These are phyloP conservation scores for Suhomyces tanzawaensis DNA, from an alignment of 805 yeast genomes.

Conservation along the genomic window DNA sequence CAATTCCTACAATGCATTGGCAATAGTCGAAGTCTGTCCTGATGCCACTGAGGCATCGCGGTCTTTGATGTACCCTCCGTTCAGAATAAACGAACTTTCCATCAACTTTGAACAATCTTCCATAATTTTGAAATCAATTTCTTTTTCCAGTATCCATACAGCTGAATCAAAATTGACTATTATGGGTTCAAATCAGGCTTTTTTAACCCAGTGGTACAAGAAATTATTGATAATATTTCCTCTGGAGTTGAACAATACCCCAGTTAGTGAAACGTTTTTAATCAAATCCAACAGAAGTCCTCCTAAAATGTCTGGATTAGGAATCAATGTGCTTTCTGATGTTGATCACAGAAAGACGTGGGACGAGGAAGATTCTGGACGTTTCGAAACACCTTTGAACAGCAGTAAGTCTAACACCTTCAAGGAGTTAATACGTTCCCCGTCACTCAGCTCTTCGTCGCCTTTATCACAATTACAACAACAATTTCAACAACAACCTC, in stretches of 20 bases:
- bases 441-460: slow-evolving; percentile 11
- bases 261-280: slow-evolving; percentile 18
- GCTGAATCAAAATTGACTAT: slow-evolving; percentile 19
- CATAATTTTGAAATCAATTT: slow-evolving; percentile 12
- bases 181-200: slow-evolving; percentile 10
- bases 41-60: slow-evolving; percentile 20
- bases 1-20: slow-evolving; percentile 33
- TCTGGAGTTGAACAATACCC: slow-evolving; percentile 22
- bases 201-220: slow-evolving; percentile 29
- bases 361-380: slow-evolving; percentile 3
- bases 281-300: slow-evolving; percentile 14
- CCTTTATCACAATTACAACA: slow-evolving; percentile 15
- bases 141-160: slow-evolving; percentile 17
- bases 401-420: slow-evolving; percentile 11
- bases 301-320: slow-evolving; percentile 30
- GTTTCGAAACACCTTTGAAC: slow-evolving; percentile 7
- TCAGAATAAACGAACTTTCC: slow-evolving; percentile 36
- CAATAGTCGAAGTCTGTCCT: slow-evolving; percentile 23
- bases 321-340: slow-evolving; percentile 26
- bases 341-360: slow-evolving; percentile 8
- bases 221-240: slow-evolving; percentile 36
- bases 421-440: slow-evolving; percentile 13
- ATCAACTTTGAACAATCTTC: slow-evolving; percentile 14
- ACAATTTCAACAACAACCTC: slow-evolving; percentile 9
- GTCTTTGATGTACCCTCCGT: slow-evolving; percentile 41